Evolutionary conservation across 2,329 filamentous ascomycete species (phyloP).

Genomic region (Penicillium sp.): DNA sequence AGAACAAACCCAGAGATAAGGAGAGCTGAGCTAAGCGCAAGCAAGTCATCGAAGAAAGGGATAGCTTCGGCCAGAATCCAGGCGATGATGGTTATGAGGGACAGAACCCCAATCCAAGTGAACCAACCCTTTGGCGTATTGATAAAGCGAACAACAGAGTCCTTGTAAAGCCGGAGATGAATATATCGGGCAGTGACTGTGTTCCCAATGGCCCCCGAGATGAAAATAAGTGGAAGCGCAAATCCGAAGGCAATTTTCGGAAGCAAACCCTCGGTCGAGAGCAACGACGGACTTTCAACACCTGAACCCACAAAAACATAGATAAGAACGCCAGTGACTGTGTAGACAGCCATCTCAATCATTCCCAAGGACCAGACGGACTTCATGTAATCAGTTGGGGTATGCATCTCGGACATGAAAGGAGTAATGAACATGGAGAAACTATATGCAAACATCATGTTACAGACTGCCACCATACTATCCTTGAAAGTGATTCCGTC

Average conservation of each 20-base stretch:
- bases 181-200: constrained; percentile 4
- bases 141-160: constrained; percentile 6
- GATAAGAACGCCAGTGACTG: constrained; percentile 7
- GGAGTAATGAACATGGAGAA: constrained; percentile 7
- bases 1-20: constrained; percentile 8
- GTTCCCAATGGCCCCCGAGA: constrained; percentile 7
- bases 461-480: constrained; percentile 2
- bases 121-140: constrained; percentile 12
- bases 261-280: constrained; percentile 3
- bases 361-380: constrained; percentile 6
- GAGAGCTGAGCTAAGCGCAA: constrained; percentile 6
- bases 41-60: constrained; percentile 6
- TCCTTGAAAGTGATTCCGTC: neutral
- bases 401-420: neutral
- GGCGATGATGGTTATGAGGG: neutral
- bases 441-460: constrained; percentile 9
- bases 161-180: constrained; percentile 1
- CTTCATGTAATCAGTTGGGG: constrained; percentile 6
- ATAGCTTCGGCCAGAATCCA: constrained; percentile 10
- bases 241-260: constrained; percentile 2
- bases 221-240: neutral
- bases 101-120: constrained; percentile 5
- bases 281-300: constrained; percentile 7
- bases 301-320: constrained; percentile 9
- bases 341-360: constrained; percentile 9